These are phyloP conservation scores for Saccharomyces uvarum DNA, from an alignment of 1,139 yeast genomes.

Conservation along the genomic window DNA sequence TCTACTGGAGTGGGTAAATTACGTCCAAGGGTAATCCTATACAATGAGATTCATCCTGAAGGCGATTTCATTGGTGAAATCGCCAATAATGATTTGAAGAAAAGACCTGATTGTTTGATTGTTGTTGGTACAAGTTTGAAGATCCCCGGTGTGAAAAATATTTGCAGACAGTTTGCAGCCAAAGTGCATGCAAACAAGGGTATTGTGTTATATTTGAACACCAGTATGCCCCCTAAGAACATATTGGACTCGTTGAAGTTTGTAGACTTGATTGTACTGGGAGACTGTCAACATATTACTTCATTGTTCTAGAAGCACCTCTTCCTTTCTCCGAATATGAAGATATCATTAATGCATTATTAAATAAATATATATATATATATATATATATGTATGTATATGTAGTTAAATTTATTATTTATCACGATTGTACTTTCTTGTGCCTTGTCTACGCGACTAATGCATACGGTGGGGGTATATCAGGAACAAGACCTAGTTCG, in stretches of 20 bases:
- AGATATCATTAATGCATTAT: background rate
- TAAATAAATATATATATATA: background rate
- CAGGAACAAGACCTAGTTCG: conserved; percentile 66
- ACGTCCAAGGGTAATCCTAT: conserved; percentile 75
- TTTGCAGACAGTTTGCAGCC: conserved; percentile 63
- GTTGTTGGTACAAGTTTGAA: conserved; percentile 82
- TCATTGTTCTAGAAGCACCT: conserved; percentile 7
- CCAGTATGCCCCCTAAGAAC: conserved; percentile 45
- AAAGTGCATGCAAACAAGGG: conserved; percentile 56
- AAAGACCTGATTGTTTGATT: conserved; percentile 66
- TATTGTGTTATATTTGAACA: conserved; percentile 50
- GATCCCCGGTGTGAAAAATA: conserved; percentile 76
- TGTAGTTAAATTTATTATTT: background rate
- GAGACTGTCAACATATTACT: conserved; percentile 47
- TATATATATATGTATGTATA: background rate
- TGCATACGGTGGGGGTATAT: conserved; percentile 59
- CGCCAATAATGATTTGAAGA: conserved; percentile 54
- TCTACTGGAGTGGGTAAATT: conserved; percentile 67
- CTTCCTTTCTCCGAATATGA: background rate
- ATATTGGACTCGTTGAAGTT: conserved; percentile 44
- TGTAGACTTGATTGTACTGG: conserved; percentile 48
- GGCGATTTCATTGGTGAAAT: conserved; percentile 75
- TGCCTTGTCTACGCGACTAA: conserved; percentile 10
- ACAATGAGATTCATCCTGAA: conserved; percentile 84
- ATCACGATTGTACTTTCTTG: background rate